Base-by-base conservation (phyloP, 1,284 basidiomycete genomes). In the Mrakiaceae sp. region DNA sequence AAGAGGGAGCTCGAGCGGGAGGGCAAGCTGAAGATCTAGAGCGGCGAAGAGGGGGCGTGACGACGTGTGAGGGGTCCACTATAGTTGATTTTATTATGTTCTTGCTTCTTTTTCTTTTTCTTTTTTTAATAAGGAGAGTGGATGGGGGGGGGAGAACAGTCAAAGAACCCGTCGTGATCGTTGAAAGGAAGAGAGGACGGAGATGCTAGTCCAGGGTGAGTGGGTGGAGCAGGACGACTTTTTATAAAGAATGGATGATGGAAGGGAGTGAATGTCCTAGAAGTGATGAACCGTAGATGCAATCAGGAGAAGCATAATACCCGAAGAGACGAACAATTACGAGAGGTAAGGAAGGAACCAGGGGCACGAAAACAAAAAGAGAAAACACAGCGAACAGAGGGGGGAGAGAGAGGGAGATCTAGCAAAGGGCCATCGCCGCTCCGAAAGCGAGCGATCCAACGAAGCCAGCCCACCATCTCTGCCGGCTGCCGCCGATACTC, bases 1-100 rank as follows among this genome's bases (percentile, higher is more conserved):
- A 63, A 63, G 57, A 40, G 51, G 40, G 62, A 63, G 11, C 42
- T 49, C 43, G 52, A 50, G 4, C 5, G n/a, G n/a, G 40, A 67
- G 69, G 63, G 27, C 27, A 27, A 27, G 27, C 27, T 27, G 27
- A 27, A 27, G 27, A 27, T 27, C 27, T 27, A 27, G 27, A 27
- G 27, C 27, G 27, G 27, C 27, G 27, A 27, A 27, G 27, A 27
- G 27, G 27, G 27, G 27, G 27, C 27, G 27, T 27, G 27, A 27
- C 27, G 27, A 27, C 27, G 27, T 27, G 27, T 27, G 1, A 27
- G 27, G 27, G 27, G 27, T 27, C 27, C 27, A 27, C 27, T 27
- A 27, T 27, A 27, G 27, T 27, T 27, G 27, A 27, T 27, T 27
- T 27, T 27, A 27, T 1, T 27, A 27, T 27, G 27, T 27, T 27